phyloP scores from a whole-genome alignment of 73 alveolate genomes.

The Vitrella brassicaformis region DNA sequence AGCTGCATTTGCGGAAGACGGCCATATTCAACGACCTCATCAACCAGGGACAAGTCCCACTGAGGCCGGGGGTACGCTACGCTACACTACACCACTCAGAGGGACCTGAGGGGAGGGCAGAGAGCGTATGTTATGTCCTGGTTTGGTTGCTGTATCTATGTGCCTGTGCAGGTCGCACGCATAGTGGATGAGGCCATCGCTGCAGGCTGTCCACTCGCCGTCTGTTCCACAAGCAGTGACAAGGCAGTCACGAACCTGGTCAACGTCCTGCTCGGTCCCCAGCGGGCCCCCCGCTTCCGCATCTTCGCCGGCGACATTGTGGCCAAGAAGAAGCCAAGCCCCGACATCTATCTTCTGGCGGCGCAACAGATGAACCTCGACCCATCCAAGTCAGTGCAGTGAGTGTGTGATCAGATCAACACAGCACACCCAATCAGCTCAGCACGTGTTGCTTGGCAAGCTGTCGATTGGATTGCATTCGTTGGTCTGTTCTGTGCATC shows the following conservation, averaged over 20 bases:
- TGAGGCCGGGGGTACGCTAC: not conserved
- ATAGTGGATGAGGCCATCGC: not conserved
- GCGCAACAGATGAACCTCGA: not conserved
- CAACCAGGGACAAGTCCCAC: not conserved
- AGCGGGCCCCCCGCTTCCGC: not conserved
- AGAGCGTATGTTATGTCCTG: no score
- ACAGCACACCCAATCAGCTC: no score
- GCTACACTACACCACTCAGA: no score
- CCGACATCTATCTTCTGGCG: not conserved
- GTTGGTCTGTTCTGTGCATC: not conserved
- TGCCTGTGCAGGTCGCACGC: not conserved
- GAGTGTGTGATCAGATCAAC: no score
- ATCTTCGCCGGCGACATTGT: not conserved
- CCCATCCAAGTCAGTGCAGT: no score
- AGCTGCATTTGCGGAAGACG: not conserved
- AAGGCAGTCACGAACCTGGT: not conserved
- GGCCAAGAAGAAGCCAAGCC: not conserved
- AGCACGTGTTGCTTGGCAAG: no score
- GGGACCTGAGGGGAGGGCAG: no score
- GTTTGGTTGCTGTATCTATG: no score
- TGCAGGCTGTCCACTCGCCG: not conserved
- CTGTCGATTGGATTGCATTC: no score
- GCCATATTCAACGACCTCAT: not conserved
- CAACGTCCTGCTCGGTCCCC: not conserved
- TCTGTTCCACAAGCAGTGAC: not conserved